phyloP scores from a whole-genome alignment of 2,329 filamentous ascomycete species.

The Aspergillus pseudoterreus region DNA sequence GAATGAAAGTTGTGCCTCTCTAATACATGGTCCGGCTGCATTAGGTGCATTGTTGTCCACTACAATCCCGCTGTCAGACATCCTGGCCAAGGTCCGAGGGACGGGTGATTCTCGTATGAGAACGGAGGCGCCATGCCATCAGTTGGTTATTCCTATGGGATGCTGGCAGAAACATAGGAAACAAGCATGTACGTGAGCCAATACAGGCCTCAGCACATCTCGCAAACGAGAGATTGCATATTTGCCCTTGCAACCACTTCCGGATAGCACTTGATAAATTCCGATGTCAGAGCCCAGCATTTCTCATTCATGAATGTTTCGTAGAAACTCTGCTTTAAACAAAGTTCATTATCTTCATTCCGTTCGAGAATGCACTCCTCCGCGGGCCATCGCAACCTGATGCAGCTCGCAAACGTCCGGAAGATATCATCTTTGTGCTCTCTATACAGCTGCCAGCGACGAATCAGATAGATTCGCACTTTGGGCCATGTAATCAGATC shows the following conservation, averaged over 20 bases:
- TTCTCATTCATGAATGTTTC: slow-evolving; percentile 17
- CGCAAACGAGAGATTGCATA: slow-evolving; percentile 3
- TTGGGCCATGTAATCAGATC: slow-evolving; percentile 22
- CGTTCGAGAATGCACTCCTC: slow-evolving; percentile 20
- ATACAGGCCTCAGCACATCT: neutral
- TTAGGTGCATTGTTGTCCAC: neutral
- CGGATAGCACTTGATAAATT: slow-evolving; percentile 22
- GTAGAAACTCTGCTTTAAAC: slow-evolving; percentile 15
- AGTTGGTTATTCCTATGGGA: too few species aligned
- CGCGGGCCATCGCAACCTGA: slow-evolving; percentile 26
- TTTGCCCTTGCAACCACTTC: slow-evolving; percentile 19
- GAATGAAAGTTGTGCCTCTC: neutral
- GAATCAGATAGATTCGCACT: slow-evolving; percentile 22
- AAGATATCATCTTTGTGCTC: neutral
- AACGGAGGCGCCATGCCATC: too few species aligned
- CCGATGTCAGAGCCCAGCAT: slow-evolving; percentile 23
- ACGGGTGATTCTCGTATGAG: neutral
- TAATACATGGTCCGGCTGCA: neutral
- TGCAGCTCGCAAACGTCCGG: slow-evolving; percentile 8
- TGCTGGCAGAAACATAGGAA: too few species aligned
- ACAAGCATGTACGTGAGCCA: too few species aligned
- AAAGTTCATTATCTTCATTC: slow-evolving; percentile 16
- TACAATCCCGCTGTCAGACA: neutral
- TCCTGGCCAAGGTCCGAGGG: too few species aligned
- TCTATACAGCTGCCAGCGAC: slow-evolving; percentile 18